Base-by-base conservation (phyloP, 345 rosid genomes). In the Eucalyptus cladocalyx region DNA sequence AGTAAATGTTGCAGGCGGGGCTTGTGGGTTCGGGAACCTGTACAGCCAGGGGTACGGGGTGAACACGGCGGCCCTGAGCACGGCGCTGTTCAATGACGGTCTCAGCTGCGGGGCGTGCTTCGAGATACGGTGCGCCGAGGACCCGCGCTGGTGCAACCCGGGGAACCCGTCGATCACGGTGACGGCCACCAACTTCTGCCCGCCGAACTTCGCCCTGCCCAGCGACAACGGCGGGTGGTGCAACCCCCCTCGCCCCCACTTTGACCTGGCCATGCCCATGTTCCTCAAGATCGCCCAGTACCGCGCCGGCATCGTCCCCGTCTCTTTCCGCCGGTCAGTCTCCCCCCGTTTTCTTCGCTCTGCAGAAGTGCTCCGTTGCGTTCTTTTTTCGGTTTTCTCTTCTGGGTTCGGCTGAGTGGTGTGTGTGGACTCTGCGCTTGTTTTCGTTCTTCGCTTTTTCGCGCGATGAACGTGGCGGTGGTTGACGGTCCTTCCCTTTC, bases 211-310 rank as follows among this genome's bases (percentile, higher is more conserved):
- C 30, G 99, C 99, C 14, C 97, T 87, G 60, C 89, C 99, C 3
- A 95, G 94, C 48, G 99, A 98, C 86, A 80, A 97, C 88, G 99
- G 99, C 86, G 99, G 99, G n/a, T 98, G 99, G 99, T 97, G 99
- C 87, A 98, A 98, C 95, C 99, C 99, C 56, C 99, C 99, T 48
- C 97, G 98, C 67, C 91, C 97, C n/a, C 99, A 98, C 90, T 98
- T 98, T 87, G 99, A 98, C 83, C 97, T 98, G 30, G 98, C 99
- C 67, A 98, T 98, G 99, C 99, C 99, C 43, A 95, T 98, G 99
- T 98, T 98, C 93, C 99, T 98, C 65, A 96, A 95, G 94, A 94
- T 98, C 69, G 99, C 98, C 48, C 89, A 95, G 90, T 98, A 97
- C 93, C 92, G 94, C 1, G 99, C 99, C n/a, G 99, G 99, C 23